Evolutionary conservation across 495 filamentous ascomycete species (phyloP), one percentile per base, ranked within the genome.

Genomic region (Aspergillus nanangensis): DNA sequence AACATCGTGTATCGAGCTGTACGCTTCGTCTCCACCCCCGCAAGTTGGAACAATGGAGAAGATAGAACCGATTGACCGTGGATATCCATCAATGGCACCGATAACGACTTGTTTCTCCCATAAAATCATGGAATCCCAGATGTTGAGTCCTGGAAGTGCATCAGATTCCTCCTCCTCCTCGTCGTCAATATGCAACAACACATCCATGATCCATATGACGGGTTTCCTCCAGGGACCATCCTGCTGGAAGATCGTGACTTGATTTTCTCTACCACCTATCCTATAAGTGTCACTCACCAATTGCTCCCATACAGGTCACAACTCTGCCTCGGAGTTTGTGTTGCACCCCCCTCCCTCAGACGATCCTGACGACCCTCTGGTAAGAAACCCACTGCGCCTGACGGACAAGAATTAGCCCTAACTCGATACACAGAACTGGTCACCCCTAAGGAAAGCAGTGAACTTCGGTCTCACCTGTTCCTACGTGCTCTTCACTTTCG

Each of bases 401-500:
- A 14, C 11, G 25, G 25, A 29, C 25, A 29, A 11, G 25, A 29
- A 11, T 11, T 29, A 11, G 11, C 25, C 25, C 4, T 34, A 36
- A 43, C 9, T 8, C 14, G 5, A 45, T 17, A 11, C 14, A 8
- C 35, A 56, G 53, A 60, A 60, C 44, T 56, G 57, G 57, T 33
- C 44, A 3, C 32, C 24, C 8, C 22, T 45, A 15, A 56, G 65
- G 25, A 72, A 72, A 47, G 20, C 37, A 14, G 21, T 65, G 8
- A 70, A 72, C 39, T 66, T 64, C 45, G 52, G 40, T 13, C 60
- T 70, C 22, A 54, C 54, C 8, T 64, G 50, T 32, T 55, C 66
- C 45, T 70, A 66, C 44, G 61, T 58, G 48, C 43, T 56, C 33
- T 53, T 45, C 45, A 56, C 45, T 24, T 66, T 58, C 49, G 57